These are phyloP conservation scores for Fusarium proliferatum DNA, from an alignment of 2,329 filamentous ascomycete genomes.

Conservation along the genomic window DNA sequence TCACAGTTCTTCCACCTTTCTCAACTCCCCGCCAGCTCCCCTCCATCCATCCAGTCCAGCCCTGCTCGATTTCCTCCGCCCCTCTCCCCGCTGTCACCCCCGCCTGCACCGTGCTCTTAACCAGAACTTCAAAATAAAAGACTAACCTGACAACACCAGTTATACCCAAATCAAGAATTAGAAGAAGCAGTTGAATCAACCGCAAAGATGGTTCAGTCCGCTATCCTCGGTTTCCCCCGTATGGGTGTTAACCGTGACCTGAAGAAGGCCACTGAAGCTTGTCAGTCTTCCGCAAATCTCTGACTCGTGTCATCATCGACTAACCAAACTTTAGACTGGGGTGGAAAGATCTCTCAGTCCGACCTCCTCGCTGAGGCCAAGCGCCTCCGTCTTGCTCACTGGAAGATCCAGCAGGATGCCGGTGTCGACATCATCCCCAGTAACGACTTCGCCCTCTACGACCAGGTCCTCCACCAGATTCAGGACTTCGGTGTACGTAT, in stretches of 20 bases:
- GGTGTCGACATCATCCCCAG: slow-evolving; percentile 97
- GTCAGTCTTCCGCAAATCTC: slow-evolving; percentile 60
- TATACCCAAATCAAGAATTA: slow-evolving; percentile 27
- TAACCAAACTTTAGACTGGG: slow-evolving; percentile 70
- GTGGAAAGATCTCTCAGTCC: slow-evolving; percentile 89
- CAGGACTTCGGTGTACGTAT: slow-evolving; percentile 91
- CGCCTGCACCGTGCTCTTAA: slow-evolving; percentile 38
- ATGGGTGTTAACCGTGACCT: slow-evolving; percentile 99
- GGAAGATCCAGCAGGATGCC: slow-evolving; percentile 99
- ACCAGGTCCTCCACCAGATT: slow-evolving; percentile 97
- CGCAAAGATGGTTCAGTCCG: slow-evolving; percentile 71
- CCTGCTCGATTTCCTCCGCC: slow-evolving; percentile 24
- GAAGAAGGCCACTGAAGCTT: slow-evolving; percentile 99
- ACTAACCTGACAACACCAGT: slow-evolving; percentile 31
- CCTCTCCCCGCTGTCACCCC: slow-evolving; percentile 43
- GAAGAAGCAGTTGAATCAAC: slow-evolving; percentile 46
- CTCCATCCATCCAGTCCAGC: not conserved
- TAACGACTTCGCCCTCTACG: slow-evolving; percentile 99
- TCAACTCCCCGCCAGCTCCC: slow-evolving; percentile 8
- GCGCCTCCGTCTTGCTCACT: slow-evolving; percentile 95
- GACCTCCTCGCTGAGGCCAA: slow-evolving; percentile 95
- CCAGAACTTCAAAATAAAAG: slow-evolving; percentile 4
- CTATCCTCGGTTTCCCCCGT: slow-evolving; percentile 97
- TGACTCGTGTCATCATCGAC: slow-evolving; percentile 17
- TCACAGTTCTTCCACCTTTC: not conserved